These are phyloP conservation scores for Fraxinus latifolia DNA, from an alignment of 305 asterid species.

Conservation along the genomic window DNA sequence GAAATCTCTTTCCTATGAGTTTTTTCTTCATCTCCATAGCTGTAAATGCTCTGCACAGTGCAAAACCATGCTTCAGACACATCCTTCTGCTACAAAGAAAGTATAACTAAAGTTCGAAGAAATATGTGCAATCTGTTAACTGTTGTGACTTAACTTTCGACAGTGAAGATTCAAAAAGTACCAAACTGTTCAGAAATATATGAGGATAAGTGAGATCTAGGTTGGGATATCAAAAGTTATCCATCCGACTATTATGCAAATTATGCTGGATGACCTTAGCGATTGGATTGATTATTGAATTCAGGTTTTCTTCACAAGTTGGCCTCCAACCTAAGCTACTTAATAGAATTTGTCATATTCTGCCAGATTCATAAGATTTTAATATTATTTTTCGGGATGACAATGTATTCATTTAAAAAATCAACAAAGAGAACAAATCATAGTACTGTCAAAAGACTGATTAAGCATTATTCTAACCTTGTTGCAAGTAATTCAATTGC, in stretches of 20 bases:
- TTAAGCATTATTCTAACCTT: constrained; percentile 38
- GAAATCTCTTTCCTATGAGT: constrained; percentile 53
- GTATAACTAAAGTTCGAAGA: background rate
- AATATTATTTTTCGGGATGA: background rate
- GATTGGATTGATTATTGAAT: background rate
- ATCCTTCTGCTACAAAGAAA: background rate
- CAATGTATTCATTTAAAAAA: background rate
- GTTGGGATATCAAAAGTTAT: background rate
- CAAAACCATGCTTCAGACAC: constrained; percentile 25
- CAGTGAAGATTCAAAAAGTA: constrained; percentile 5
- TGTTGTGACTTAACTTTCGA: background rate
- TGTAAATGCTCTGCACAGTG: constrained; percentile 66
- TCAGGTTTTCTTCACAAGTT: background rate
- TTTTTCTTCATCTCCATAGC: constrained; percentile 76
- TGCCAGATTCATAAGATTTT: background rate
- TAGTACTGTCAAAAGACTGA: background rate
- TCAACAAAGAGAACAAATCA: constrained; percentile 10
- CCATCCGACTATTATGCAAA: background rate
- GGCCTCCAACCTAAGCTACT: background rate
- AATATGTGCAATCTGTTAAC: background rate
- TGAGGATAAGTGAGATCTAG: background rate
- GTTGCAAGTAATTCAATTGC: constrained; percentile 65
- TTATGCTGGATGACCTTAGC: background rate
- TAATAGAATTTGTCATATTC: background rate
- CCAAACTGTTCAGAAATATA: background rate